These are phyloP conservation scores for Cadophora sp. DNA, from an alignment of 2,329 filamentous ascomycete species.

Conservation along the genomic window DNA sequence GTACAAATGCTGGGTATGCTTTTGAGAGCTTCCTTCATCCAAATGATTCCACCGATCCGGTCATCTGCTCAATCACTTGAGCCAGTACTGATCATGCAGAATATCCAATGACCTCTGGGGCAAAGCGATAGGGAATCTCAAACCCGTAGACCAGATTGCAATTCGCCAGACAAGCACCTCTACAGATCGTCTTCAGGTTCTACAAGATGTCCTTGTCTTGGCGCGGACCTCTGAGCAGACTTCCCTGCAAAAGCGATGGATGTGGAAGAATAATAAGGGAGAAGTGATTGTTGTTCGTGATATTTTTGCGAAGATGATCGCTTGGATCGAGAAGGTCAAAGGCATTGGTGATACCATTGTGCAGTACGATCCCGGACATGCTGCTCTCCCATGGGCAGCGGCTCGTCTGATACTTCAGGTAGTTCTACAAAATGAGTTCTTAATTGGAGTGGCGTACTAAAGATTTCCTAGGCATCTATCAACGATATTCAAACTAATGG, in stretches of 20 bases:
- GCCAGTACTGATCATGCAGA: neutral
- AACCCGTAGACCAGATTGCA: neutral
- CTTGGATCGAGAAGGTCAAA: conserved; percentile 30
- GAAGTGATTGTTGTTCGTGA: conserved; percentile 25
- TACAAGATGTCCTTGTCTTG: conserved; percentile 8
- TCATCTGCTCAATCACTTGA: neutral
- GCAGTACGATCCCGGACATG: conserved; percentile 30
- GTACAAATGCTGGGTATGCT: neutral
- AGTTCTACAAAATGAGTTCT: neutral
- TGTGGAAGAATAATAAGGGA: conserved; percentile 22
- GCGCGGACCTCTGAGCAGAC: conserved; percentile 3
- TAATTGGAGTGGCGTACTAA: neutral
- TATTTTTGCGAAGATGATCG: conserved; percentile 24
- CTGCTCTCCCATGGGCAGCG: conserved; percentile 31
- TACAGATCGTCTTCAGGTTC: conserved; percentile 8
- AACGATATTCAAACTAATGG: conserved; percentile 21
- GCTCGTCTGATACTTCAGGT: conserved; percentile 7
- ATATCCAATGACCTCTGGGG: neutral
- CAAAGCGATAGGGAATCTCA: neutral
- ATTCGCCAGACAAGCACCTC: neutral
- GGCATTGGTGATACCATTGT: conserved; percentile 22
- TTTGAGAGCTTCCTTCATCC: conserved; percentile 1
- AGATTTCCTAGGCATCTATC: neutral
- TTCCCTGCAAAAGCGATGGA: conserved; percentile 24
- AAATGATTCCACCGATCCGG: neutral